Base-by-base conservation (phyloP, 139 green algal species). In the Asterochloris sp. region DNA sequence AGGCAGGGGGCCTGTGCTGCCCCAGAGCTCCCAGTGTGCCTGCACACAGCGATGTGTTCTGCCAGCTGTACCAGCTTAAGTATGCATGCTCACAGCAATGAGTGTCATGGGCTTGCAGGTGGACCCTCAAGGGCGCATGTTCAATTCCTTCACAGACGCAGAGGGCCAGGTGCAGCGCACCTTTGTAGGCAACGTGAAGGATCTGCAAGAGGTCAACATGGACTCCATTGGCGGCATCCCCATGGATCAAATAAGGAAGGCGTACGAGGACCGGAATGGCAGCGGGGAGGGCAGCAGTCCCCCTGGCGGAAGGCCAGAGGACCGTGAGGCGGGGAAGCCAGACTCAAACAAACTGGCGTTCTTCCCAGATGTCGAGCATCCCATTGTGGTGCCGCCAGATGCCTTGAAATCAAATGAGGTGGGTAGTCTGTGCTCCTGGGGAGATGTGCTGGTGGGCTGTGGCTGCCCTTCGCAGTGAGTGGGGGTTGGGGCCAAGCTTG, bases 201-300 rank as follows among this genome's bases (percentile, higher is more conserved):
- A 80, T n/a, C 60, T 80, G 60, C 54, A 21, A 10, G 24, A 15
- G 24, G 38, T 69, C 60, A 68, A 54, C 16, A n/a, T 80, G 10
- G 54, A 80, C 13, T 61, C 67, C 24, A 69, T 80, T 54, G 76
- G 54, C 27, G 76, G 76, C 76, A 29, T 80, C 11, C 76, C 76
- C 23, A 80, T 80, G 23, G 76, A 68, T 12, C 47, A 68, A 23
- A 13, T 80, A 16, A 61, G 68, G 21, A 62, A 28, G 12, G 26
- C 47, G 0, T 80, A 80, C 54, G 76, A 68, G 24, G 23, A 80
- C 6, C 54, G 24, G 24, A 29, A 28, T 26, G 76, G 76, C 60
- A 54, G 13, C 19, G 68, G 9, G 76, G 54, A 69, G 19, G 9
- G 6, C 8, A 24, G 66, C 66, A 26, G 19, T 26, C 66, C 21